Conservation (phyloP, 2,329 filamentous ascomycete species). For the Thielaviopsis ethacetica region DNA sequence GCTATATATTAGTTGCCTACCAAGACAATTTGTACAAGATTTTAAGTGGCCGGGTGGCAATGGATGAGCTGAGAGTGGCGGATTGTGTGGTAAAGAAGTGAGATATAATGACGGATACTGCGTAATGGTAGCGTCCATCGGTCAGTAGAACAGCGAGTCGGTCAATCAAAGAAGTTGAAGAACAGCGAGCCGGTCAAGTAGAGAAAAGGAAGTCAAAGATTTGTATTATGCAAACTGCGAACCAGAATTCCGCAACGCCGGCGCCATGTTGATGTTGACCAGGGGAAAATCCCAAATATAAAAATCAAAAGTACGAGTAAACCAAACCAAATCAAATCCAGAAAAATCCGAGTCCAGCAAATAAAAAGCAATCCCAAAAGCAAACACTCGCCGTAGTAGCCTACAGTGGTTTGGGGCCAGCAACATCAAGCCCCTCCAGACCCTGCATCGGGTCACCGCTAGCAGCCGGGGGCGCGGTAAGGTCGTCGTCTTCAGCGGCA, state of each 20-base stretch:
- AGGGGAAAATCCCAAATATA: conserved; percentile 6
- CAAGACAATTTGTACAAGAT: no score
- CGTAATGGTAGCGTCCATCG: no score
- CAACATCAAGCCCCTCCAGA: conserved; percentile 81
- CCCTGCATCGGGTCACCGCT: conserved; percentile 88
- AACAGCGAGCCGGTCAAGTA: no score
- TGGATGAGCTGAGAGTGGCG: no score
- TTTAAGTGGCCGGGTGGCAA: no score
- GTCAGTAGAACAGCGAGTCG: no score
- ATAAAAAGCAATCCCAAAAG: conserved; percentile 12
- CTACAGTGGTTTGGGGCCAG: conserved; percentile 69
- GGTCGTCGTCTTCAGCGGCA: conserved; percentile 66
- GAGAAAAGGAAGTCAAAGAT: no score
- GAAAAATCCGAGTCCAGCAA: conserved; percentile 16
- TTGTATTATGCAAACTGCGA: conserved; percentile 12
- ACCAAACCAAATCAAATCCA: neutral
- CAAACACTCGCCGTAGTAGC: neutral
- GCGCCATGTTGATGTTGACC: conserved; percentile 26
- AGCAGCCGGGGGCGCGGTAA: conserved; percentile 34
- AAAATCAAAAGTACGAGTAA: neutral
- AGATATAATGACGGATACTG: no score
- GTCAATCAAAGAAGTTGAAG: no score
- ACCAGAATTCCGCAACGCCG: conserved; percentile 16
- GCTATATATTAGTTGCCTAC: no score
- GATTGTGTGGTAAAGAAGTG: no score